Conservation (phyloP, 140 eudicot genomes). For the Erigeron philadelphicus region DNA sequence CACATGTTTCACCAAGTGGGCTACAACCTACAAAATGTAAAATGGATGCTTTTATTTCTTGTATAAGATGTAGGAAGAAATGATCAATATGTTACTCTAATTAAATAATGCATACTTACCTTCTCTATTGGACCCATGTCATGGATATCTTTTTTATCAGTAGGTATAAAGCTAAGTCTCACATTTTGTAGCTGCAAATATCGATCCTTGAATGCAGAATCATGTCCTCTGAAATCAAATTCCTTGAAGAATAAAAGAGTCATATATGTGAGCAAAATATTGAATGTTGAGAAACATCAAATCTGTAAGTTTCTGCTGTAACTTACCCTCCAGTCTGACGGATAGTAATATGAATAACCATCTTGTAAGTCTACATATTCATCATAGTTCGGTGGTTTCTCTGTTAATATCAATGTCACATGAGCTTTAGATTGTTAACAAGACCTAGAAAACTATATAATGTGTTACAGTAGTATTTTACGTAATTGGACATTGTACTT, state of each 20-base stretch:
- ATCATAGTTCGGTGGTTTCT: constrained; percentile 53
- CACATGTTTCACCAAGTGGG: constrained; percentile 52
- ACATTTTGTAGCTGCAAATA: constrained; percentile 80
- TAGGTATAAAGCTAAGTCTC: constrained; percentile 84
- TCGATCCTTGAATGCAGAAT: constrained; percentile 90
- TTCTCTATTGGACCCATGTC: constrained; percentile 77
- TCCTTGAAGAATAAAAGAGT: constrained; percentile 38
- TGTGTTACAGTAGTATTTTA: no score
- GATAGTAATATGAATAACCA: constrained; percentile 80
- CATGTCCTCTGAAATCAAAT: constrained; percentile 78
- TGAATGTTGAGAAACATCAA: neutral
- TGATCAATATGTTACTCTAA: neutral
- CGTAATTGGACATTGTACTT: no score
- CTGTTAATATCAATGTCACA: constrained; percentile 38
- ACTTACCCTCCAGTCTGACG: constrained; percentile 93
- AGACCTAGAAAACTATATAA: neutral
- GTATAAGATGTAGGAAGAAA: neutral
- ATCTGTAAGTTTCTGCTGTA: neutral
- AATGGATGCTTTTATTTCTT: neutral
- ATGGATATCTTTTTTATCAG: constrained; percentile 68
- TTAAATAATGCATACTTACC: constrained; percentile 30
- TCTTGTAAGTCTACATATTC: constrained; percentile 65
- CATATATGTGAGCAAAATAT: neutral
- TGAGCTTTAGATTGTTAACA: constrained; percentile 7
- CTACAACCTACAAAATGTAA: constrained; percentile 38